Conservation (phyloP, 208 protist genomes). For the Leishmania major region DNA sequence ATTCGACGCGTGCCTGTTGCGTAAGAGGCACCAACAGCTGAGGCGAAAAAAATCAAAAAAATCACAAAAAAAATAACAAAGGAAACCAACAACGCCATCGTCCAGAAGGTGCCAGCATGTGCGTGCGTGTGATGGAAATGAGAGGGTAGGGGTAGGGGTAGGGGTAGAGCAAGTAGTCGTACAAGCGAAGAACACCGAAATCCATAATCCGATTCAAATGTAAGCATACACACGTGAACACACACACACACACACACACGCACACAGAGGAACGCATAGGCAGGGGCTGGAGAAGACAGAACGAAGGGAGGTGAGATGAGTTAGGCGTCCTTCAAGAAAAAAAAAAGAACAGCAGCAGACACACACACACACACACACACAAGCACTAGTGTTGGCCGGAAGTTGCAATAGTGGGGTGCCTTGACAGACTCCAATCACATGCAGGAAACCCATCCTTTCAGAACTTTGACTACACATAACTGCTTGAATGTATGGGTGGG, state of each 20-base stretch:
- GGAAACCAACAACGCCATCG: too few species aligned
- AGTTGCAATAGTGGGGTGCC: not conserved
- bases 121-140: not conserved
- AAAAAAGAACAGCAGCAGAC: not conserved
- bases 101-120: not conserved
- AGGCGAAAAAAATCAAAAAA: too few species aligned
- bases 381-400: not conserved
- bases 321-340: not conserved
- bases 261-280: not conserved
- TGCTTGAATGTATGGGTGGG: not conserved
- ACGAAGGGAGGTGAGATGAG: not conserved
- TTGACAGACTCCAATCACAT: not conserved
- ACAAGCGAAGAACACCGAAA: conserved; percentile 1
- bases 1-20: too few species aligned
- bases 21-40: too few species aligned
- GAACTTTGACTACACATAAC: not conserved
- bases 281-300: not conserved
- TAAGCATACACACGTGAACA: conserved; percentile 4
- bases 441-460: not conserved
- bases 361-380: not conserved
- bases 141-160: too few species aligned
- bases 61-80: not conserved
- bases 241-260: conserved; percentile 2
- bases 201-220: not conserved
- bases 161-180: not conserved